Conservation (phyloP, 768 basidiomycete genomes). For the Lentinula detonsa region DNA sequence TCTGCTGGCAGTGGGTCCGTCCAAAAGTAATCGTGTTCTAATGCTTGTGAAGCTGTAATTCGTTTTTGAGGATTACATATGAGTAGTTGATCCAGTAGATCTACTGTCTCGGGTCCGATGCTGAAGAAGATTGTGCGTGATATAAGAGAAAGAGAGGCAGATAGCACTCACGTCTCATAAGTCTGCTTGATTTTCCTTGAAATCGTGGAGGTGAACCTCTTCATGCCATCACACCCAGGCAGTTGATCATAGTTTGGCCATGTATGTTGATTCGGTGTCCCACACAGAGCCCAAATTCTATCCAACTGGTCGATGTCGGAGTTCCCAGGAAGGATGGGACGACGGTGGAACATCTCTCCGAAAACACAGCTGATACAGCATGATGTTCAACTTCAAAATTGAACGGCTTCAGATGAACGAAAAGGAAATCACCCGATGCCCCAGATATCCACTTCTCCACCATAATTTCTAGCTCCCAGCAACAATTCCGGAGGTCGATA, state of each 20-base stretch:
- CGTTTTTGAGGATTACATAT: constrained; percentile 79
- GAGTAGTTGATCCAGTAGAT: constrained; percentile 78
- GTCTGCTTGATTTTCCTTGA: constrained; percentile 49
- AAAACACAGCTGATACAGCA: constrained; percentile 67
- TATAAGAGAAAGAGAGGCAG: constrained; percentile 3
- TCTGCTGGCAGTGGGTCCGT: constrained; percentile 82
- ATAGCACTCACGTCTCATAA: constrained; percentile 51
- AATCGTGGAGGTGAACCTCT: constrained; percentile 44
- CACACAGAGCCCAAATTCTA: constrained; percentile 87
- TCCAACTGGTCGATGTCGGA: constrained; percentile 91
- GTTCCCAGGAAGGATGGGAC: constrained; percentile 82
- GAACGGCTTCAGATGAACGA: neutral
- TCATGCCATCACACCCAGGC: constrained; percentile 78
- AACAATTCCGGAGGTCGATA: constrained; percentile 92
- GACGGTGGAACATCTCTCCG: constrained; percentile 91
- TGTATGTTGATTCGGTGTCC: constrained; percentile 74
- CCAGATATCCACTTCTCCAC: constrained; percentile 96
- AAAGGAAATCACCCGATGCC: constrained; percentile 66
- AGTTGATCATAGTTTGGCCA: constrained; percentile 75
- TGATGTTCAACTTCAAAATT: neutral
- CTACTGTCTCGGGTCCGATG: constrained; percentile 66
- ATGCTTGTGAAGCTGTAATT: constrained; percentile 78
- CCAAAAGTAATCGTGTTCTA: constrained; percentile 96
- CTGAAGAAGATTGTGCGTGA: constrained; percentile 26
- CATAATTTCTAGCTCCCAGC: constrained; percentile 84